phyloP scores from a whole-genome alignment of 805 yeast species.

The Saccharomycopsis fibuligera region DNA sequence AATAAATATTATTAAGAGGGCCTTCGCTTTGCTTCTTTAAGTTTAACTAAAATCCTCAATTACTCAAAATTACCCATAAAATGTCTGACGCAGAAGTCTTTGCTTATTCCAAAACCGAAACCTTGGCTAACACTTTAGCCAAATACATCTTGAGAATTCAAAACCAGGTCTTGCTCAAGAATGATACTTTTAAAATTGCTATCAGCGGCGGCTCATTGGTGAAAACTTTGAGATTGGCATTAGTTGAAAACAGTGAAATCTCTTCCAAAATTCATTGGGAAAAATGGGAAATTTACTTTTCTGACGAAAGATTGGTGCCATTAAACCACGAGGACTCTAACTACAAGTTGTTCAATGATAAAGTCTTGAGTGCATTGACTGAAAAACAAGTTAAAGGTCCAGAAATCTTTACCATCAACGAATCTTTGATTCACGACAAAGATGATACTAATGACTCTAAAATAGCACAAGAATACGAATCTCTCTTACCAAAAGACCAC shows the following conservation, averaged over 20 bases:
- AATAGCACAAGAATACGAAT: slow-evolving; percentile 90
- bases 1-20: background rate
- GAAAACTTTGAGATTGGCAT: slow-evolving; percentile 41
- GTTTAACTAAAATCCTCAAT: background rate
- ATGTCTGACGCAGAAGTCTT: slow-evolving; percentile 17
- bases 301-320: slow-evolving; percentile 89
- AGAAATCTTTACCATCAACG: slow-evolving; percentile 77
- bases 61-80: background rate
- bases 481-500: slow-evolving; percentile 78
- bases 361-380: slow-evolving; percentile 38
- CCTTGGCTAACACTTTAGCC: slow-evolving; percentile 65
- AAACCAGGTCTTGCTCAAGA: slow-evolving; percentile 44
- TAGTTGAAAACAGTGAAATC: slow-evolving; percentile 49
- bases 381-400: slow-evolving; percentile 44
- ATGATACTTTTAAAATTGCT: slow-evolving; percentile 60
- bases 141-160: slow-evolving; percentile 55
- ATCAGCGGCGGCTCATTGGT: slow-evolving; percentile 90
- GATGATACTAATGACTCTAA: slow-evolving; percentile 45
- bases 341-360: slow-evolving; percentile 76
- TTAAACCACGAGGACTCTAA: slow-evolving; percentile 79
- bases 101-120: slow-evolving; percentile 42
- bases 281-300: slow-evolving; percentile 76
- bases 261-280: slow-evolving; percentile 51
- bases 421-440: slow-evolving; percentile 62
- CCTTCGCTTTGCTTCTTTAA: background rate